Percentiles rank a stretch among this genome's conserved stretches.
These are phyloP conservation scores for Barbatosphaeria neglecta DNA, from an alignment of 495 filamentous ascomycete genomes.

Conservation along the genomic window DNA sequence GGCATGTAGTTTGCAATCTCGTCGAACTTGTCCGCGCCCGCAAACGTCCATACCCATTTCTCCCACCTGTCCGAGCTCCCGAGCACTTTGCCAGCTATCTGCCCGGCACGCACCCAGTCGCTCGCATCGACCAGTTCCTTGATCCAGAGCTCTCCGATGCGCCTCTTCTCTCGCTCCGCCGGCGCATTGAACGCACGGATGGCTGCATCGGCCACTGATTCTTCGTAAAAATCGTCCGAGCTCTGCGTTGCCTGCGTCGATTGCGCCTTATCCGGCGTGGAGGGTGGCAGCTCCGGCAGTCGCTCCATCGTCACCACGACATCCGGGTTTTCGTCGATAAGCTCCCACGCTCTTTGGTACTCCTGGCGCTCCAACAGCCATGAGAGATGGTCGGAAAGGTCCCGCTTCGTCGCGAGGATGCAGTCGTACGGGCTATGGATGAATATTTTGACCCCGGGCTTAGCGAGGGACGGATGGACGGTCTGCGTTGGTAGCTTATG, in stretches of 20 bases:
- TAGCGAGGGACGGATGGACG: conserved; percentile 35
- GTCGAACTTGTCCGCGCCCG: conserved; percentile 69
- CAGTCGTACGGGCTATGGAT: conserved; percentile 95
- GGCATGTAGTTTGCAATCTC: conserved; percentile 84
- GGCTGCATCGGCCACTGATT: conserved; percentile 52
- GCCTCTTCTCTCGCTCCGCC: conserved; percentile 78
- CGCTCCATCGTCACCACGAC: conserved; percentile 35
- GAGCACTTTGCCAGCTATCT: conserved; percentile 68
- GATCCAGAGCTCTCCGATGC: conserved; percentile 87
- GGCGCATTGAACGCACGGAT: conserved; percentile 44
- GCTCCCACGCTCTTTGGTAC: conserved; percentile 78
- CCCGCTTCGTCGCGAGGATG: conserved; percentile 72
- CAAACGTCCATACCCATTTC: conserved; percentile 86
- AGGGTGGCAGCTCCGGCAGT: conserved; percentile 18
- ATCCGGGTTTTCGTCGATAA: conserved; percentile 78
- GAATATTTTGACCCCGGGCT: conserved; percentile 80
- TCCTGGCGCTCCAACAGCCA: conserved; percentile 72
- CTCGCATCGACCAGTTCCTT: conserved; percentile 62
- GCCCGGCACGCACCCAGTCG: conserved; percentile 68
- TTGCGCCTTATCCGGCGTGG: conserved; percentile 36
- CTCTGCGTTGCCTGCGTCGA: conserved; percentile 32
- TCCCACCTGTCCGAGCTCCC: conserved; percentile 77
- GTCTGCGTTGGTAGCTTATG: conserved; percentile 17
- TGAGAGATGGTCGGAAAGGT: conserved; percentile 67
- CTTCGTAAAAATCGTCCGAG: conserved; percentile 71